These are phyloP conservation scores for Schoenoplectus triqueter DNA, from an alignment of 202 grass and related monocot genomes.

Conservation along the genomic window DNA sequence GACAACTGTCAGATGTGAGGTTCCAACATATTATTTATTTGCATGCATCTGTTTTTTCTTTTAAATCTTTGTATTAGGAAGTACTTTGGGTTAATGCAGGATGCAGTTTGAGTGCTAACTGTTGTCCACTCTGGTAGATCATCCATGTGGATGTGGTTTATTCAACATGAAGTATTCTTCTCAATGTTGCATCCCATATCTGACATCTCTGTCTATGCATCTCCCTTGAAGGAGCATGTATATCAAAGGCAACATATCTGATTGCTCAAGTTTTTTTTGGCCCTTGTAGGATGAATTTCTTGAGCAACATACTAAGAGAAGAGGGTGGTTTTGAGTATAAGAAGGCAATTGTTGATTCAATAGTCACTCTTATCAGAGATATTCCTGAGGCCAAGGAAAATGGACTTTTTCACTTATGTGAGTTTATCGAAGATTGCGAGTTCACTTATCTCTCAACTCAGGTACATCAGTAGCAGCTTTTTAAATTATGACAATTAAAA, in stretches of 20 bases:
- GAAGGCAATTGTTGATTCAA: constrained; percentile 98
- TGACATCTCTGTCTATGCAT: neutral
- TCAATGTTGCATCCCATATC: neutral
- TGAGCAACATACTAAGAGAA: constrained; percentile 98
- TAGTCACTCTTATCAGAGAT: constrained; percentile 95
- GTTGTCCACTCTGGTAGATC: neutral
- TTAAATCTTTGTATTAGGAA: neutral
- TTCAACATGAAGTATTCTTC: neutral
- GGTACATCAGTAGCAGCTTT: constrained; percentile 44
- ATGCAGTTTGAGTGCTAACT: too few relatives aligned
- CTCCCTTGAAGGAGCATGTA: neutral
- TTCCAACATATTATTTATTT: neutral
- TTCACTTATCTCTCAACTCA: constrained; percentile 99
- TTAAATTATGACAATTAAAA: neutral
- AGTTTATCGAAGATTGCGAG: constrained; percentile 99
- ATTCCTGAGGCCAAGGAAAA: constrained; percentile 99
- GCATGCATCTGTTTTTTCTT: neutral
- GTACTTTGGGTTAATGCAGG: too few relatives aligned
- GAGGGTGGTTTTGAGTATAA: constrained; percentile 99
- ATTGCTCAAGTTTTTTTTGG: constrained; percentile 20
- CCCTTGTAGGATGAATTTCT: constrained; percentile 89
- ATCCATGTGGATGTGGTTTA: neutral
- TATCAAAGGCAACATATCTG: neutral
- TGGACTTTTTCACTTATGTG: constrained; percentile 96
- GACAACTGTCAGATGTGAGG: too few relatives aligned